Evolutionary conservation across 2,329 filamentous ascomycete species (phyloP).

Genomic region (Fusarium udum): DNA sequence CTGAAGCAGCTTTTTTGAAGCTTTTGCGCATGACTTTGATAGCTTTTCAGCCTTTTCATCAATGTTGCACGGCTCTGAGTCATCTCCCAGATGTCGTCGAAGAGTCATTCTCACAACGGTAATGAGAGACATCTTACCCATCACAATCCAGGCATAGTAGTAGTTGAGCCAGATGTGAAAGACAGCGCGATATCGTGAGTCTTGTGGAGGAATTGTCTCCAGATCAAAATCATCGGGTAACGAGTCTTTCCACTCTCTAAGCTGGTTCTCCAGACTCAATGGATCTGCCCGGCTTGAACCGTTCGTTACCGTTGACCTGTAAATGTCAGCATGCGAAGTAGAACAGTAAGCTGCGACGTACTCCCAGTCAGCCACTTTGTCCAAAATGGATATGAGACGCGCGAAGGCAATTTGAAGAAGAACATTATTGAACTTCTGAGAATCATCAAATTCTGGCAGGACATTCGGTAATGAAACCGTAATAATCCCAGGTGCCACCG

Average conservation of each 20-base stretch:
- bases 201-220: not conserved
- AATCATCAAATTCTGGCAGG: not conserved
- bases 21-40: not conserved
- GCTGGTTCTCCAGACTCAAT: not conserved
- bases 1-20: not conserved
- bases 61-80: not conserved
- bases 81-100: not conserved
- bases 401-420: not conserved
- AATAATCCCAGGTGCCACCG: not conserved
- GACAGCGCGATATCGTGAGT: not conserved
- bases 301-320: not conserved
- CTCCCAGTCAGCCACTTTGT: not conserved
- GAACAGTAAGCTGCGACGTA: accelerated
- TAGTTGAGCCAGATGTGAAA: slow-evolving; percentile 1
- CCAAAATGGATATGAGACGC: not conserved
- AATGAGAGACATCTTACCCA: not conserved
- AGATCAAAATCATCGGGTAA: not conserved
- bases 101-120: not conserved
- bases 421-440: not conserved
- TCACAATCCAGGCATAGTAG: not conserved
- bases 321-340: not conserved
- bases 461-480: not conserved
- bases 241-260: not conserved
- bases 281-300: not conserved
- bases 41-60: not conserved